Evolutionary conservation across 108 stramenopile species (phyloP).

Genomic region (Cyclotella baltica): DNA sequence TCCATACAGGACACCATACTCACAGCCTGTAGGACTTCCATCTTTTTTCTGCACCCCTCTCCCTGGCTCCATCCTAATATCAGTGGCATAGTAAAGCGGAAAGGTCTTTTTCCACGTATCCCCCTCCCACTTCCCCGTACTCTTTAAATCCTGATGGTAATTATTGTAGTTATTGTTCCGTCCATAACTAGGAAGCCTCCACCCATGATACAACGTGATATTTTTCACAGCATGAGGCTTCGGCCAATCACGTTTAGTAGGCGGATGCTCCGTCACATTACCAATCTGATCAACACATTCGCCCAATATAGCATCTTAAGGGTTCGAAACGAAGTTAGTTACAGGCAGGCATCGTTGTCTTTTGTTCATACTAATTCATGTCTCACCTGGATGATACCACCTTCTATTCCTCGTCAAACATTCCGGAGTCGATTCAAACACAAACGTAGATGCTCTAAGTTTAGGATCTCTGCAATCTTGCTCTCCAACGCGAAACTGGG

Average conservation of each 20-base stretch:
- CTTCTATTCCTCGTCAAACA: conserved; percentile 36
- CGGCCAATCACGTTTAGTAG: conserved; percentile 24
- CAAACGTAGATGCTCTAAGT: conserved; percentile 42
- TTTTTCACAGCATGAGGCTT: conserved; percentile 6
- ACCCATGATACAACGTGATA: conserved; percentile 24
- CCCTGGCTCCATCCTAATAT: conserved; percentile 28
- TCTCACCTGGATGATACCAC: conserved; percentile 67
- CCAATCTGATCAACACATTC: conserved; percentile 64
- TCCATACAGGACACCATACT: too few species aligned
- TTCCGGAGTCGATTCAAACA: conserved; percentile 58
- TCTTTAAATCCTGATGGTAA: conserved; percentile 9
- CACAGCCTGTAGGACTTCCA: conserved; percentile 48
- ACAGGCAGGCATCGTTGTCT: too few species aligned
- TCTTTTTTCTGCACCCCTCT: conserved; percentile 7
- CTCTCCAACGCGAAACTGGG: conserved; percentile 31
- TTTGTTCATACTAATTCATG: too few species aligned
- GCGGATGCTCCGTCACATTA: conserved; percentile 34
- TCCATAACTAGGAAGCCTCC: conserved; percentile 27
- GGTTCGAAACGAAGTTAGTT: not conserved
- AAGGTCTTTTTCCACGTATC: conserved; percentile 20
- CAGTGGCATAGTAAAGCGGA: conserved; percentile 43
- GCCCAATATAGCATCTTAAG: conserved; percentile 61
- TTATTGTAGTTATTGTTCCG: not conserved
- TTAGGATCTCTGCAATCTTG: conserved; percentile 30
- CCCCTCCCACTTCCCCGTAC: not conserved